Evolutionary conservation across 345 rosid species (phyloP), one percentile per base, ranked within the genome.

Genomic region (Eucalyptus pumila): DNA sequence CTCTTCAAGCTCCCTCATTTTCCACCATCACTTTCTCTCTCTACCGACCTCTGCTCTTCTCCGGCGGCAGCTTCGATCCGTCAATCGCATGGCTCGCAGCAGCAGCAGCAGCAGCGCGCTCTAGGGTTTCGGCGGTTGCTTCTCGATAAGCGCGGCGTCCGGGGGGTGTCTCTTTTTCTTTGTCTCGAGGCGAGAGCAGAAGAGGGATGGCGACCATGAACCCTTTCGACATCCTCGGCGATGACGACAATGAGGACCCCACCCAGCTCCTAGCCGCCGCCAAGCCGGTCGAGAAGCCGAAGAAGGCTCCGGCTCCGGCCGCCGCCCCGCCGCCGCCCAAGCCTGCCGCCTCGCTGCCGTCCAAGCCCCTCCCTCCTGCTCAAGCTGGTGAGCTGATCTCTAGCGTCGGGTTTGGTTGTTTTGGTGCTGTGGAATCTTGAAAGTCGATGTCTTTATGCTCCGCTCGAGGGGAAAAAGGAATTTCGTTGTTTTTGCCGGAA

Each of bases 211-310:
- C 99, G 88, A 95, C 98, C 90, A n/a, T 72, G 95, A 98, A 98
- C 92, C 98, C 98, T 69, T 98, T 98, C 90, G 96, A 94, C 94
- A 95, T 98, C 87, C 94, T 98, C 92, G 98, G 93, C 37, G 97
- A 93, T 60, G 95, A 94, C 40, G 99, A 98, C 91, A 92, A 90
- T 81, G 99, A 98, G 89, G 99, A 98, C 93, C 97, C 95, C 5
- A 92, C 87, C 90, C 94, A 91, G 88, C 94, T 97, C 89, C 80
- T 93, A 49, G 92, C 92, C 10, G 95, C 94, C 14, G 91, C 94
- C 11, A 72, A 89, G 86, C 89, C 93, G 47, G 60, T 62, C 89
- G 89, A 89, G 81, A 89, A 89, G 89, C 87, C 89, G 44, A 83
- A 58, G 72, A 81, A 87, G 48, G 89, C 56, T 47, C 56, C 90